Conservation (phyloP, 805 yeast species). For the Crinitomyces ghanaensis region DNA sequence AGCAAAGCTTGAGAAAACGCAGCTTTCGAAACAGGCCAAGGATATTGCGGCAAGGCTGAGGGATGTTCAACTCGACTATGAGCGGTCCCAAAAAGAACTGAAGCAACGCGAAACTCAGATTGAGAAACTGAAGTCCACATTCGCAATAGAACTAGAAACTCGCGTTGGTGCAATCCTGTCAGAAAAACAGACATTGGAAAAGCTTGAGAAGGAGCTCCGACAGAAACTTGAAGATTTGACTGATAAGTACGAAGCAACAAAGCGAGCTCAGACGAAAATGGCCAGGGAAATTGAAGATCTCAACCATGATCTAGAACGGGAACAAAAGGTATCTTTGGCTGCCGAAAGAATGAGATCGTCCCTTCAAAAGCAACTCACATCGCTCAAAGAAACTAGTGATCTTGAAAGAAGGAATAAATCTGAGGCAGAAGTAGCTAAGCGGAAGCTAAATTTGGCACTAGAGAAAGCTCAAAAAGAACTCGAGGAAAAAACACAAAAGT, state of each 20-base stretch:
- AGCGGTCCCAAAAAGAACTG: constrained; percentile 15
- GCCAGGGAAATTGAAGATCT: constrained; percentile 23
- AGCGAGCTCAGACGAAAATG: constrained; percentile 14
- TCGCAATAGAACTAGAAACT: constrained; percentile 10
- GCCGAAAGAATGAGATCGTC: constrained; percentile 14
- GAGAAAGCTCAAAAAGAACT: constrained; percentile 14
- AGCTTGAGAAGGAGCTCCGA: constrained; percentile 21
- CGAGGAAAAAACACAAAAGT: constrained; percentile 14
- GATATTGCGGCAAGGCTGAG: constrained; percentile 9
- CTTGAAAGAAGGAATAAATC: constrained; percentile 17
- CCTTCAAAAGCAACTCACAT: constrained; percentile 14
- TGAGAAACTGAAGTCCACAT: constrained; percentile 14
- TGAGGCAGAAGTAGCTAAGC: constrained; percentile 15
- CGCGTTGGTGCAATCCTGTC: constrained; percentile 32
- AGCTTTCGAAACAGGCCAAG: constrained; percentile 13
- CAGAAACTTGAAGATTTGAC: constrained; percentile 16
- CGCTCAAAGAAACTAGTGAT: constrained; percentile 12
- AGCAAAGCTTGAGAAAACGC: constrained; percentile 12
- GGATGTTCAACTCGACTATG: constrained; percentile 8
- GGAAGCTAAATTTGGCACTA: constrained; percentile 15
- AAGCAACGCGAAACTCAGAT: constrained; percentile 13
- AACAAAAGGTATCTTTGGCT: constrained; percentile 14
- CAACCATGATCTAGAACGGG: constrained; percentile 17
- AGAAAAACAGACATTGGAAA: constrained; percentile 35
- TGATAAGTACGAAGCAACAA: constrained; percentile 8